Base-by-base conservation (phyloP, 306 rosid species). In the Medicago ruthenica region DNA sequence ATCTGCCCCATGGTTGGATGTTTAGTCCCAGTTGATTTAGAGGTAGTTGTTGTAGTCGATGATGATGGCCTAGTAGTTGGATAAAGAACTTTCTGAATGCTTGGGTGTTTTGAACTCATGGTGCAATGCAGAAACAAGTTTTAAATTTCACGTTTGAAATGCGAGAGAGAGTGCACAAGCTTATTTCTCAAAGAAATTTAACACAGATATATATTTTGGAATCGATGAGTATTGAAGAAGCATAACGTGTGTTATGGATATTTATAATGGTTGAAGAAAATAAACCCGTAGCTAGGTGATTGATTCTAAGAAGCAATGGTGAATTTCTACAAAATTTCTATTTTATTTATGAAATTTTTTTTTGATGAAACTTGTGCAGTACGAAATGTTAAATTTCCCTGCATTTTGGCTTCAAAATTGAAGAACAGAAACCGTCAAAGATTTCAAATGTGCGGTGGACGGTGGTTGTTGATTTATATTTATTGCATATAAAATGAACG, bases 21-120 rank as follows among this genome's bases (percentile, higher is more conserved):
- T 8, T 40, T 37, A 41, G 14, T 3, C 12, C 63, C 51, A 5
- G 58, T 0, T 0, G 36, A 4, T 31, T 31, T 31, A 3, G 36
- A 4, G 3, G 58, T 16, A 0, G 58, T 7, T 4, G 58, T 7
- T 8, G 47, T 9, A 0, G 58, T 7, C 0, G 21, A 16, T 51
- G 67, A 22, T 3, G 79, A 17, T 16, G 63, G 71, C 71, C 53
- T 34, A 31, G 79, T 75, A 8, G 16, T 37, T 4, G 63, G 79
- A 48, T 61, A 62, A 45, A 62, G 62, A 45, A 41, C 0, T 9
- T 41, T 9, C 4, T 41, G 45, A 41, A 41, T 41, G 45, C 11
- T 41, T 41, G 45, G 45, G 3, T 41, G 9, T 3, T 41, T 41
- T 9, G 45, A 41, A 41, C 45, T 41, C 45, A 41, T 41, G 45